Percentiles rank a stretch among this genome's conserved stretches.
Conservation (phyloP, 257 asterid species). For the Solanum sejunctum region DNA sequence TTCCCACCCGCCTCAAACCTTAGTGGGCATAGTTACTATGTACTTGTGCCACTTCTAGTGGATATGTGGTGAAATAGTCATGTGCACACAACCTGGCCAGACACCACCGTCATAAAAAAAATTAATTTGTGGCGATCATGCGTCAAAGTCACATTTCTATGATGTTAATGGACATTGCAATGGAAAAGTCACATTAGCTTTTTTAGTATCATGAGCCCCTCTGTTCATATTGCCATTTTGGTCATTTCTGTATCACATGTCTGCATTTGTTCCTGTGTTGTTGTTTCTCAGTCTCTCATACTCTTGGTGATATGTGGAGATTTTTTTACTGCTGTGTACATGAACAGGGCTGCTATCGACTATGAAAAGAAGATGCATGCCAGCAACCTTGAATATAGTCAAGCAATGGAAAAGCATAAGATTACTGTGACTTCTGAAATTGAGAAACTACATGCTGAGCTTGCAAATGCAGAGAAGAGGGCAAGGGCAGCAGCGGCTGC, state of each 20-base stretch:
- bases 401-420: conserved; percentile 60
- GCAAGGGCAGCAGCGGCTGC: conserved; percentile 39
- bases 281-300: neutral
- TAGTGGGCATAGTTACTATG: neutral
- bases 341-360: conserved; percentile 65
- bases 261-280: neutral
- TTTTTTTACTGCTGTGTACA: conserved; percentile 6
- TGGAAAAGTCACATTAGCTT: neutral
- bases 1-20: neutral
- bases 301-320: neutral
- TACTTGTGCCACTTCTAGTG: neutral
- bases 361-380: conserved; percentile 53
- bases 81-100: neutral
- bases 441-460: conserved; percentile 49
- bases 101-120: neutral
- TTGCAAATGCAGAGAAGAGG: conserved; percentile 53
- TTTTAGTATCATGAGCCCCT: neutral
- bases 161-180: neutral
- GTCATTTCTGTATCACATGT: neutral
- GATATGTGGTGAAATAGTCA: neutral
- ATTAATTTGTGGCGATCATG: neutral
- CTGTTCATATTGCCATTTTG: neutral
- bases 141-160: neutral
- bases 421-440: conserved; percentile 46
- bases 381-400: conserved; percentile 36